Evolutionary conservation across 352 stramenopile genomes (phyloP).

Genomic region (Pythium aristosporum): DNA sequence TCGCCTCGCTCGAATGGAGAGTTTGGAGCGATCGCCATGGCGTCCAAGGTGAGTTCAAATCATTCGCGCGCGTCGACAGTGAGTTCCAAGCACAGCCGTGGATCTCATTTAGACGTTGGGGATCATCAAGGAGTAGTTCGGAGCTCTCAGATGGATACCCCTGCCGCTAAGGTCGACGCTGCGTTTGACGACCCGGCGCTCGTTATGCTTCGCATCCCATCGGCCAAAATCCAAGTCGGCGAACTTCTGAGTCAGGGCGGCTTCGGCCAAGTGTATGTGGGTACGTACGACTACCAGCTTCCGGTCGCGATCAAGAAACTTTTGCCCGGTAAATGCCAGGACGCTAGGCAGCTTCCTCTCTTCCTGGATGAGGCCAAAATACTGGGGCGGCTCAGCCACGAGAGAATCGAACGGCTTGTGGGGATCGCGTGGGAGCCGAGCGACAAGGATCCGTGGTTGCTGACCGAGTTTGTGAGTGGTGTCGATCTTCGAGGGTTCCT

Average conservation of each 20-base stretch:
- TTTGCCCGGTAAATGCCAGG: background rate
- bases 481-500: constrained; percentile 25
- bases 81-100: constrained; percentile 8
- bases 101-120: no score
- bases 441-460: constrained; percentile 27
- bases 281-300: constrained; percentile 35
- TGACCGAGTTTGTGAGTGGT: constrained; percentile 25
- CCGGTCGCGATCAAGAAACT: constrained; percentile 51
- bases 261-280: constrained; percentile 48
- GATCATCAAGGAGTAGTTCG: no score
- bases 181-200: constrained; percentile 31
- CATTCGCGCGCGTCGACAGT: constrained; percentile 10
- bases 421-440: constrained; percentile 17
- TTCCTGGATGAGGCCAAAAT: constrained; percentile 23
- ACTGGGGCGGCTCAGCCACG: constrained; percentile 49
- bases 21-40: constrained; percentile 8
- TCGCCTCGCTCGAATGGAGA: constrained; percentile 5
- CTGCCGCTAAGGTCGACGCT: constrained; percentile 30
- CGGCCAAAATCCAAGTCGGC: constrained; percentile 26
- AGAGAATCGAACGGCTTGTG: constrained; percentile 40
- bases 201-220: constrained; percentile 9
- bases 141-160: no score
- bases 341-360: background rate
- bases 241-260: constrained; percentile 40
- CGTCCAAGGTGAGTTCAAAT: constrained; percentile 14